These are phyloP conservation scores for Yarrowia sp. DNA, from an alignment of 805 yeast genomes.

Conservation along the genomic window DNA sequence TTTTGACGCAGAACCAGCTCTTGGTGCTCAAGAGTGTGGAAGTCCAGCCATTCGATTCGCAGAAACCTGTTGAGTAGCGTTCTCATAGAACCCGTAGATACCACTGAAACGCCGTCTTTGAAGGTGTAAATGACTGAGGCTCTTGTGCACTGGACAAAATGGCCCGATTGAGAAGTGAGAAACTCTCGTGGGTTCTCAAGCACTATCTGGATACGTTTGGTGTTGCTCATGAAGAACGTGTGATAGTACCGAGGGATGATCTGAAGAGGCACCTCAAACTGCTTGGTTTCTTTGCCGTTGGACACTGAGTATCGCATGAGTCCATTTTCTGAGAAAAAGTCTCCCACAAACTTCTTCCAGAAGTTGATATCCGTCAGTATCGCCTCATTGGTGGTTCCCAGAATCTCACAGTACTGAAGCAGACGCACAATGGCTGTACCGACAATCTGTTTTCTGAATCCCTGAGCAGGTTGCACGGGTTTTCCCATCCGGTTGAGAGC, in stretches of 20 bases:
- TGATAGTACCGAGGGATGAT: conserved; percentile 64
- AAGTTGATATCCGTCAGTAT: conserved; percentile 45
- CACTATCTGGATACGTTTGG: conserved; percentile 51
- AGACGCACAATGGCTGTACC: conserved; percentile 52
- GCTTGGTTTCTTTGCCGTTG: conserved; percentile 47
- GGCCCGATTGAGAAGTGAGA: conserved; percentile 52
- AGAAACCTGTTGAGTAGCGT: conserved; percentile 61
- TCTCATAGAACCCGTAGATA: conserved; percentile 59
- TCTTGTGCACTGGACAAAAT: conserved; percentile 53
- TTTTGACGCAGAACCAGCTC: conserved; percentile 40
- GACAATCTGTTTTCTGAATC: conserved; percentile 40
- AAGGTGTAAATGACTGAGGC: conserved; percentile 52
- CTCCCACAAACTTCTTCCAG: conserved; percentile 51
- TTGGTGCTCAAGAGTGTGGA: conserved; percentile 49
- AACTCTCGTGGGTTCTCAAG: conserved; percentile 50
- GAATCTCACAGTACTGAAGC: conserved; percentile 49
- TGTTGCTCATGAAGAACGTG: conserved; percentile 52
- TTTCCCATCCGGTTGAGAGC: conserved; percentile 26
- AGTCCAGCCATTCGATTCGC: conserved; percentile 70
- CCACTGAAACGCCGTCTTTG: conserved; percentile 67
- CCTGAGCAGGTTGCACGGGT: conserved; percentile 32
- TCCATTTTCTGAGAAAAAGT: conserved; percentile 54
- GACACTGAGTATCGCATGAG: conserved; percentile 48
- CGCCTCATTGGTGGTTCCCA: conserved; percentile 47
- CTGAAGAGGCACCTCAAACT: conserved; percentile 61